Percentiles rank a stretch among this genome's conserved stretches.
These are phyloP conservation scores for Boletus hoseneyae DNA, from an alignment of 1,284 basidiomycete species.

Conservation along the genomic window DNA sequence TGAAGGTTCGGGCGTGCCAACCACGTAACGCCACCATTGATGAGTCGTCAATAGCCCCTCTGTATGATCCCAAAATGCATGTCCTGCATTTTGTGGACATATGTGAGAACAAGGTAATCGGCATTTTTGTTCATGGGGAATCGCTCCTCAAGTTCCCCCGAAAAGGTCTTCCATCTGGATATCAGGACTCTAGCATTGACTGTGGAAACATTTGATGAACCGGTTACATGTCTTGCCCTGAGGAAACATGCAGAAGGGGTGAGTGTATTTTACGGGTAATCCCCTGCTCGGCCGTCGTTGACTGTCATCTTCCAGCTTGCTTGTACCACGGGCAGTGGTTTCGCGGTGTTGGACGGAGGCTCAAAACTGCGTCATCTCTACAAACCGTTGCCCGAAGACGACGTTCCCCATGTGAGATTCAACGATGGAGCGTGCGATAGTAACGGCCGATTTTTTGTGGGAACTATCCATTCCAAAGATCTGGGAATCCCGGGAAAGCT, in stretches of 20 bases:
- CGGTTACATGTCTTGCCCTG: constrained; percentile 24
- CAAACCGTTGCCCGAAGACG: constrained; percentile 45
- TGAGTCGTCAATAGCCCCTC: constrained; percentile 43
- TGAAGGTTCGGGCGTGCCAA: constrained; percentile 46
- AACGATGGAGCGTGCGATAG: constrained; percentile 70
- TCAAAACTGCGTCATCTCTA: constrained; percentile 30
- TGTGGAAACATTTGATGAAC: constrained; percentile 25
- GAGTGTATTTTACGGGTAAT: neutral
- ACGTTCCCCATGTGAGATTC: constrained; percentile 50
- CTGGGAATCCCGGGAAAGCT: constrained; percentile 53
- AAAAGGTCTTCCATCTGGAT: constrained; percentile 25
- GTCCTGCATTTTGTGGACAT: constrained; percentile 69
- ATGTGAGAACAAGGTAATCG: constrained; percentile 44
- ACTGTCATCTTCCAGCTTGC: constrained; percentile 13
- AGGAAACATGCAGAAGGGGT: constrained; percentile 16
- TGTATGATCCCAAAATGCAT: constrained; percentile 53
- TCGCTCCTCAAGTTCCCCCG: neutral
- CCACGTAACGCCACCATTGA: constrained; percentile 5
- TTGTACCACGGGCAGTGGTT: constrained; percentile 22
- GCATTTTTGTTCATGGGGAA: constrained; percentile 37
- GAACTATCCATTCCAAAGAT: constrained; percentile 52
- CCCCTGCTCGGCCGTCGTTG: neutral
- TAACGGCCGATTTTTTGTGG: constrained; percentile 62
- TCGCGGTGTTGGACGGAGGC: constrained; percentile 17
- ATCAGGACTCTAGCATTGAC: constrained; percentile 13